Evolutionary conservation across 352 stramenopile species (phyloP), one percentile per base, ranked within the genome.

Genomic region (Pythium monospermum): DNA sequence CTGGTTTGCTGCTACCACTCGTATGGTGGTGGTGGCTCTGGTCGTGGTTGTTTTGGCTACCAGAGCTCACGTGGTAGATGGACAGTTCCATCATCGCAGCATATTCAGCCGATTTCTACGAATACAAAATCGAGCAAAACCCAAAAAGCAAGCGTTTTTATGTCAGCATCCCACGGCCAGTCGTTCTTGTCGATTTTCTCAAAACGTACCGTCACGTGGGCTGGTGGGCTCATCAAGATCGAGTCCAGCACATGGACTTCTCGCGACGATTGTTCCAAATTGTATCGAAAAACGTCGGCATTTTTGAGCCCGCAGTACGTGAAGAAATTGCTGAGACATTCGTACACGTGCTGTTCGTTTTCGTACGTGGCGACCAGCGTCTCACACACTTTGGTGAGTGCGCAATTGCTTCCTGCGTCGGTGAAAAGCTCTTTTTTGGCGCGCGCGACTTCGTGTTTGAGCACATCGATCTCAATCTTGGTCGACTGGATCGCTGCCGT

Each of bases 341-440:
- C 68, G 40, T 87, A 85, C 1, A 90, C 79, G 43, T 84, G 64
- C 60, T 85, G 76, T 36, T 87, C 74, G 42, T 87, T 87, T 41
- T 76, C 71, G 32, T 82, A 90, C 3, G 68, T 77, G n/a, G 76
- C 64, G 27, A 90, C 63, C 19, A 90, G 68, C 3, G 36, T 63
- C 39, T 83, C 79, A 42, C 78, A 87, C 16, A 85, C 64, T n/a
- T 60, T 68, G 1, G 60, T 65, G 13, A 90, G 73, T 18, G 62
- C 69, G n/a, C n/a, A n/a, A 28, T 79, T 44, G 22, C 22, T 54
- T 12, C 45, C 64, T 11, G 76, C 31, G 16, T 68, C 59, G 0
- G 71, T 83, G 31, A 90, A 75, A 16, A 85, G 58, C 18, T 85
- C 72, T 25, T 61, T 66, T 47, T 77, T 78, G 31, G 68, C 68